Conservation (phyloP, 2,329 filamentous ascomycete species). For the Tolypocladium capitatum region DNA sequence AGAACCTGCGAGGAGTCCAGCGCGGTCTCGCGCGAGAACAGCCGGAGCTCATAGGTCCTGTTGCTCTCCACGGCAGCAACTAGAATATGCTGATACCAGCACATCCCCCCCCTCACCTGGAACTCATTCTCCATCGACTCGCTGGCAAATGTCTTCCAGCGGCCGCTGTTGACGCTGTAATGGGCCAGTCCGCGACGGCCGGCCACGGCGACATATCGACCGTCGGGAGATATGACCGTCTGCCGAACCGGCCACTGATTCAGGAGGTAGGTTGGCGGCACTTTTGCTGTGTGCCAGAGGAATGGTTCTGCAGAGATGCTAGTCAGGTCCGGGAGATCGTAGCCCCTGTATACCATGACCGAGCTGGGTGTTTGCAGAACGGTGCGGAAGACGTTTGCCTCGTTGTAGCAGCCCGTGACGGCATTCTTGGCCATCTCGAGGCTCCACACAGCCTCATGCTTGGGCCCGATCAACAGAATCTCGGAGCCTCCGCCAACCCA, state of each 20-base stretch:
- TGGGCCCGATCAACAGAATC: conserved; percentile 58
- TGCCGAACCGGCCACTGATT: conserved; percentile 89
- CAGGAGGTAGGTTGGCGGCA: conserved; percentile 72
- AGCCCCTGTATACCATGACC: conserved; percentile 85
- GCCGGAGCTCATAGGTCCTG: conserved; percentile 69
- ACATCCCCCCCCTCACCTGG: conserved; percentile 88
- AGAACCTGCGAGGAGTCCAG: conserved; percentile 62
- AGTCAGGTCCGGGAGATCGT: conserved; percentile 80
- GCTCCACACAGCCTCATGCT: conserved; percentile 69
- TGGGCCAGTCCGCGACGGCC: conserved; percentile 83
- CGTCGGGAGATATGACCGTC: conserved; percentile 80
- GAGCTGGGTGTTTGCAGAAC: conserved; percentile 79
- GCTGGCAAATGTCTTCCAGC: conserved; percentile 91
- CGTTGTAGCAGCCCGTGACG: conserved; percentile 81
- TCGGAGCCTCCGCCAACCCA: conserved; percentile 88
- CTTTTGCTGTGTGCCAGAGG: conserved; percentile 86
- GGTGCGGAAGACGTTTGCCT: conserved; percentile 80
- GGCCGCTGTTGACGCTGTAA: conserved; percentile 85
- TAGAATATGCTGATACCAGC: conserved; percentile 93
- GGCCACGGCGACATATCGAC: conserved; percentile 91
- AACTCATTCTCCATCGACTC: conserved; percentile 77
- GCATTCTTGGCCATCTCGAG: conserved; percentile 90
- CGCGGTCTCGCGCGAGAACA: conserved; percentile 77
- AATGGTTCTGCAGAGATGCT: conserved; percentile 85
- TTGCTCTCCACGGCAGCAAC: conserved; percentile 86